These are phyloP conservation scores for Thielaviopsis populi DNA, from an alignment of 2,329 filamentous ascomycete species.

Conservation along the genomic window DNA sequence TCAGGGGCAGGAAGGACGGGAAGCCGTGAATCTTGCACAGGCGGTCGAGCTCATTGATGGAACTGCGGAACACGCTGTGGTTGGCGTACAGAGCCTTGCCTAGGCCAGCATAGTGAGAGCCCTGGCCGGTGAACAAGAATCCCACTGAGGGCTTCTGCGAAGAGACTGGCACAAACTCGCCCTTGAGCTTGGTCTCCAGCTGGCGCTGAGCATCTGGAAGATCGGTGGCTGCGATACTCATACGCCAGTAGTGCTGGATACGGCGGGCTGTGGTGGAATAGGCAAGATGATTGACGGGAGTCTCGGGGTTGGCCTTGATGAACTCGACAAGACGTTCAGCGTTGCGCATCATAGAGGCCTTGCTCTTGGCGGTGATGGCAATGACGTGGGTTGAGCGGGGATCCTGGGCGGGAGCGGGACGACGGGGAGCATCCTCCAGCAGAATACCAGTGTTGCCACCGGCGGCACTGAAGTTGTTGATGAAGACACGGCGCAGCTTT, in stretches of 20 bases:
- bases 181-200: conserved; percentile 39
- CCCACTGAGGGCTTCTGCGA: conserved; percentile 29
- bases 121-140: conserved; percentile 43
- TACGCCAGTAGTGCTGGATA: conserved; percentile 43
- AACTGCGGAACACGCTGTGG: conserved; percentile 33
- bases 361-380: conserved; percentile 41
- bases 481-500: conserved; percentile 33
- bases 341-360: conserved; percentile 43
- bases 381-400: conserved; percentile 43
- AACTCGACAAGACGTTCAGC: conserved; percentile 38
- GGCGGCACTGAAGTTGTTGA: conserved; percentile 59
- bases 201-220: conserved; percentile 30
- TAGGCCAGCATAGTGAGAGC: conserved; percentile 37
- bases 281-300: conserved; percentile 42
- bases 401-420: conserved; percentile 34
- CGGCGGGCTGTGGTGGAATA: conserved; percentile 55
- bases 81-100: conserved; percentile 36
- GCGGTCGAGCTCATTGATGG: conserved; percentile 42
- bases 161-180: conserved; percentile 38
- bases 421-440: conserved; percentile 44
- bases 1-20: conserved; percentile 39
- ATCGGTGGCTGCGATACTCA: conserved; percentile 32
- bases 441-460: conserved; percentile 57
- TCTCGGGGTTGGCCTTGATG: conserved; percentile 37
- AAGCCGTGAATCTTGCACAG: conserved; percentile 36